Evolutionary conservation across 148 eudicot species (phyloP).

Genomic region (Pouteria glomerata): DNA sequence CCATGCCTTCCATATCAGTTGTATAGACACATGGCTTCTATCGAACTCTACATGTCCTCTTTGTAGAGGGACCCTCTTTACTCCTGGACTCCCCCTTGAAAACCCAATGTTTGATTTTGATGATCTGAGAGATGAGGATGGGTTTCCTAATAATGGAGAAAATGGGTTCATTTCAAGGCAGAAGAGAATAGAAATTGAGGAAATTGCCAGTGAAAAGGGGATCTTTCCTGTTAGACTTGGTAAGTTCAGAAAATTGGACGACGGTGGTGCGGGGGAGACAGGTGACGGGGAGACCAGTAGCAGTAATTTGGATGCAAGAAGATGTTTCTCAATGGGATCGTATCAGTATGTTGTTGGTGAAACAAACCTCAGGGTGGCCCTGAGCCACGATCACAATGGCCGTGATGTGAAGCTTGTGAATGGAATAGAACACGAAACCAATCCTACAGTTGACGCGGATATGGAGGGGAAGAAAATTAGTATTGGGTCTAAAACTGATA

Average conservation of each 20-base stretch:
- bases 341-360: conserved; percentile 58
- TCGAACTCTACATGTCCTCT: conserved; percentile 61
- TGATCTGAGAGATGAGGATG: conserved; percentile 39
- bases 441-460: conserved; percentile 14
- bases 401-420: conserved; percentile 12
- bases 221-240: conserved; percentile 54
- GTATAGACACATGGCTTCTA: conserved; percentile 60
- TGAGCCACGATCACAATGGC: conserved; percentile 14
- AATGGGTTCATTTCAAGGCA: conserved; percentile 22
- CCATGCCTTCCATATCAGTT: conserved; percentile 57
- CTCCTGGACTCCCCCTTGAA: conserved; percentile 36
- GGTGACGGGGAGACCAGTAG: conserved; percentile 39
- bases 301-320: conserved; percentile 51
- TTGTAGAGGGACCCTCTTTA: conserved; percentile 40
- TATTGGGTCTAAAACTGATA: conserved; percentile 43
- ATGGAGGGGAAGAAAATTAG: conserved; percentile 46
- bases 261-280: conserved; percentile 15
- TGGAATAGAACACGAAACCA: conserved; percentile 10
- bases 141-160: conserved; percentile 15
- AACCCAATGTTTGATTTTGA: conserved; percentile 43
- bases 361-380: conserved; percentile 34
- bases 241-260: conserved; percentile 39
- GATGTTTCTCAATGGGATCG: conserved; percentile 69
- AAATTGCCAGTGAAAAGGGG: conserved; percentile 23
- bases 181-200: conserved; percentile 32